Evolutionary conservation across 441 rosid species (phyloP).

Genomic region (Eruca vesicaria): DNA sequence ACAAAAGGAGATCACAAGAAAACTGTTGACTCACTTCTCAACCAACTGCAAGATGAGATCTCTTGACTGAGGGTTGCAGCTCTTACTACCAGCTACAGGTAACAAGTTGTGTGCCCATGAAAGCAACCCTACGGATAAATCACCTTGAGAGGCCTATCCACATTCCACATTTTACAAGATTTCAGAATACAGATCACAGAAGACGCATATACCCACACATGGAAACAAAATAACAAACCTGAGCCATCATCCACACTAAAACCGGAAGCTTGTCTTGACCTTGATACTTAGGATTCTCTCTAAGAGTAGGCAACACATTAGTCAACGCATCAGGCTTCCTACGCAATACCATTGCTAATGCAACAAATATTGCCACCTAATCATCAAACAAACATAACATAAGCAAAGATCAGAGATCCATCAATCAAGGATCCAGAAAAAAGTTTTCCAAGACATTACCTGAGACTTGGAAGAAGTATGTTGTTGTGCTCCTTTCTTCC

Average conservation of each 20-base stretch:
- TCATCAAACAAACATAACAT: conserved; percentile 12
- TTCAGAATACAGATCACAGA: conserved; percentile 1
- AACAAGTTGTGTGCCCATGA: conserved; percentile 65
- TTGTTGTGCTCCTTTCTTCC: conserved; percentile 64
- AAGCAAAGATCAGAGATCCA: neutral
- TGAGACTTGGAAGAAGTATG: conserved; percentile 70
- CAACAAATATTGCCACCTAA: no score
- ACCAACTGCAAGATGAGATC: conserved; percentile 70
- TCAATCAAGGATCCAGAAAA: neutral
- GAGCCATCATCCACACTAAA: conserved; percentile 71
- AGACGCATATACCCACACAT: neutral
- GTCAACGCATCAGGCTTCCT: conserved; percentile 82
- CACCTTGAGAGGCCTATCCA: conserved; percentile 68
- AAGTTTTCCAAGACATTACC: conserved; percentile 35
- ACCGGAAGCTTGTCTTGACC: conserved; percentile 87
- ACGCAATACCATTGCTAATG: no score
- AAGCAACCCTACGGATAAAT: conserved; percentile 70
- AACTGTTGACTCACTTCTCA: conserved; percentile 53
- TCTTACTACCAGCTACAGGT: conserved; percentile 51
- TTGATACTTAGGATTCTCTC: conserved; percentile 67
- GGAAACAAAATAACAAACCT: conserved; percentile 38
- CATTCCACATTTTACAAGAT: neutral
- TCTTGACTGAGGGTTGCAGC: conserved; percentile 71
- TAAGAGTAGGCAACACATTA: conserved; percentile 51
- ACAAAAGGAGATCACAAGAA: neutral